These are phyloP conservation scores for Nicotiana attenuata DNA, from an alignment of 257 asterid species.

Conservation along the genomic window DNA sequence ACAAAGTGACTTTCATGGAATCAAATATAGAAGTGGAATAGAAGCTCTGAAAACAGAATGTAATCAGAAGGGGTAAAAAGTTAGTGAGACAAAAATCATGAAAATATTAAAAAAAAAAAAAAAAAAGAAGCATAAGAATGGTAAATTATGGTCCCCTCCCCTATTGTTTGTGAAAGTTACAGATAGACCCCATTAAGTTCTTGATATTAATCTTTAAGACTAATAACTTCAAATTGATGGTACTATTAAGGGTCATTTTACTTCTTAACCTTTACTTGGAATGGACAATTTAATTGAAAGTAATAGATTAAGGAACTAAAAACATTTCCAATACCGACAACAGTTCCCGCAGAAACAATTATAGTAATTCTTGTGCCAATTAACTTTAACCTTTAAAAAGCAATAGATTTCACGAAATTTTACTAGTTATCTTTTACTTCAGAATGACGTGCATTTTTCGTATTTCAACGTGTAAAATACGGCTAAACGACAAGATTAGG, in stretches of 20 bases:
- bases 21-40: constrained; percentile 29
- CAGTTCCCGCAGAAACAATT: background rate
- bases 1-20: constrained; percentile 19
- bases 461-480: background rate
- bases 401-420: background rate
- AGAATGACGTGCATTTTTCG: background rate
- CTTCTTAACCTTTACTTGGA: background rate
- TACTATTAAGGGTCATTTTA: background rate
- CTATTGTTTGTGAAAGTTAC: background rate
- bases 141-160: background rate
- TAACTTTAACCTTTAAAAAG: background rate
- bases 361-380: background rate
- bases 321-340: background rate
- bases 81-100: constrained; percentile 9
- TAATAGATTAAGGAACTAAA: background rate
- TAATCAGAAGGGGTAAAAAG: constrained; percentile 25
- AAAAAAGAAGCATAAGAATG: background rate
- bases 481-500: background rate
- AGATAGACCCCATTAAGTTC: background rate
- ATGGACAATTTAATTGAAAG: background rate
- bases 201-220: background rate
- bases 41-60: constrained; percentile 44
- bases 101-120: background rate
- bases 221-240: background rate
- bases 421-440: background rate